Percentiles rank a stretch among this genome's conserved stretches.
These are phyloP conservation scores for Ogataea nitratoaversa DNA, from an alignment of 805 yeast genomes.

Conservation along the genomic window DNA sequence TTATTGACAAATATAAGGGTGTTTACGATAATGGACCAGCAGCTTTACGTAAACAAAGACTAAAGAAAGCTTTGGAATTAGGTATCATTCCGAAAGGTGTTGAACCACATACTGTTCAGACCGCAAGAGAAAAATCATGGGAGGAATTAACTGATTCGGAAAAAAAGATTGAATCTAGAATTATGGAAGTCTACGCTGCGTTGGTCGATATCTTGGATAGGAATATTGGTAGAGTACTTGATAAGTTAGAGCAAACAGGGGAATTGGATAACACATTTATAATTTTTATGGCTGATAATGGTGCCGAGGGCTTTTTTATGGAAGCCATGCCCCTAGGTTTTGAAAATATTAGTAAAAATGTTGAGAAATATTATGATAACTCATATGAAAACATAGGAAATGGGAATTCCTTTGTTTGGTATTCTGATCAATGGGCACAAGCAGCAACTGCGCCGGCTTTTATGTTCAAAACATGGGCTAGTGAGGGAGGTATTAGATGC, in stretches of 20 bases:
- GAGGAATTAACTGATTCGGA: conserved; percentile 36
- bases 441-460: conserved; percentile 56
- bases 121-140: conserved; percentile 42
- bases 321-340: conserved; percentile 42
- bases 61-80: conserved; percentile 36
- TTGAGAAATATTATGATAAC: conserved; percentile 39
- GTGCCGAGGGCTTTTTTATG: conserved; percentile 58
- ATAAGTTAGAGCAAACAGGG: conserved; percentile 36
- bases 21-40: conserved; percentile 47
- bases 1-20: conserved; percentile 45
- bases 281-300: conserved; percentile 61
- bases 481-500: conserved; percentile 59
- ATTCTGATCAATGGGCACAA: conserved; percentile 58
- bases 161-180: conserved; percentile 34
- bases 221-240: conserved; percentile 46
- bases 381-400: conserved; percentile 45
- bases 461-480: conserved; percentile 53
- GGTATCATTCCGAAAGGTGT: conserved; percentile 44
- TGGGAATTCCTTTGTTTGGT: conserved; percentile 44
- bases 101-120: conserved; percentile 41
- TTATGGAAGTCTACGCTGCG: conserved; percentile 60
- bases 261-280: conserved; percentile 52
- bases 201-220: conserved; percentile 55
- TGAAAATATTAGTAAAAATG: conserved; percentile 23
- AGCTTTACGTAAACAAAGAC: conserved; percentile 35